Evolutionary conservation across 352 stramenopile genomes (phyloP).

Genomic region (Phytopythium litorale): DNA sequence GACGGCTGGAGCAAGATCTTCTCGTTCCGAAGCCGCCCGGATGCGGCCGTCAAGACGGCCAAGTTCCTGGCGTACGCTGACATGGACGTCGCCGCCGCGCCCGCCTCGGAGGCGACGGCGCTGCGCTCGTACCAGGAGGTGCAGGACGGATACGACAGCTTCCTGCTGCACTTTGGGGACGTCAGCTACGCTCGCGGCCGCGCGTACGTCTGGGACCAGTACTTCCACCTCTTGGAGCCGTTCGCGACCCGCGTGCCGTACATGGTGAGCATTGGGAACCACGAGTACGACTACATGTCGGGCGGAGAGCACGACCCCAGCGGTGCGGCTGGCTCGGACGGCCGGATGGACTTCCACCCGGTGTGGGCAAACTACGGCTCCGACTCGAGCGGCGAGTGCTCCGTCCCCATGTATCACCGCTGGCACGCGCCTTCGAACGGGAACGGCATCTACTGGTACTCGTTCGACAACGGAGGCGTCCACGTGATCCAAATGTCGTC

Average conservation of each 20-base stretch:
- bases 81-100: slow-evolving; percentile 68
- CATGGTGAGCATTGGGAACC: slow-evolving; percentile 78
- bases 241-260: slow-evolving; percentile 70
- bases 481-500: slow-evolving; percentile 91
- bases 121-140: slow-evolving; percentile 60
- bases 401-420: slow-evolving; percentile 72
- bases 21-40: slow-evolving; percentile 48
- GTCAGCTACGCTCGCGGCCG: slow-evolving; percentile 68
- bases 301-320: slow-evolving; percentile 57
- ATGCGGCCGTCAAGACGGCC: slow-evolving; percentile 28
- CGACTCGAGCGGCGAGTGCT: slow-evolving; percentile 73
- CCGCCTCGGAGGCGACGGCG: slow-evolving; percentile 55
- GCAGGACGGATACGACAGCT: slow-evolving; percentile 60
- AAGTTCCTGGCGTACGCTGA: slow-evolving; percentile 85
- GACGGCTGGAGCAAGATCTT: slow-evolving; percentile 69
- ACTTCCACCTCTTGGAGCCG: slow-evolving; percentile 69
- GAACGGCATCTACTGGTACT: slow-evolving; percentile 86
- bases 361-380: slow-evolving; percentile 65
- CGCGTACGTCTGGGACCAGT: slow-evolving; percentile 67
- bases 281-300: slow-evolving; percentile 74
- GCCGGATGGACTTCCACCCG: slow-evolving; percentile 66
- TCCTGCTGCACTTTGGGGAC: slow-evolving; percentile 74
- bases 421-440: slow-evolving; percentile 62
- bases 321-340: slow-evolving; percentile 36
- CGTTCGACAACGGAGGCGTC: slow-evolving; percentile 87